Evolutionary conservation across 169 alveolate species (phyloP), one percentile per base, ranked within the genome.

Genomic region (Eimeria falciformis): DNA sequence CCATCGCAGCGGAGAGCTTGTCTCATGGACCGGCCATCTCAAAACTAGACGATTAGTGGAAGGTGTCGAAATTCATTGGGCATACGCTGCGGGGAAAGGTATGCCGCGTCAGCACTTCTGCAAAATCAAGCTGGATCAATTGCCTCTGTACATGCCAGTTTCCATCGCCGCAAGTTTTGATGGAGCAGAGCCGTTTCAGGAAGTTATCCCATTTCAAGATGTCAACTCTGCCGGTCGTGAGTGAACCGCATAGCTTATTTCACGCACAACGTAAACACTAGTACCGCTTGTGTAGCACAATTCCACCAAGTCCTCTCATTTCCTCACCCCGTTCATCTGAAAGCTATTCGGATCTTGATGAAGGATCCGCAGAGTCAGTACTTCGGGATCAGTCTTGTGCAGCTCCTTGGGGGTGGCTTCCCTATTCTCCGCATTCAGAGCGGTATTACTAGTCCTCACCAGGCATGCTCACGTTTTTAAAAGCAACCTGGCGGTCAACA

Each of bases 401-500:
- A 96, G 89, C 96, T 96, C 25, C 50, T 92, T 75, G 95, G 97
- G 21, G 95, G 95, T n/a, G 97, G 96, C 47, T 91, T 96, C 71
- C 98, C 98, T 17, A 87, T 96, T 1, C 92, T 97, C 47, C 93
- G 97, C 91, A 97, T 97, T 65, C 97, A 95, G 37, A 94, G 97
- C 46, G 98, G 98, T 4, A 97, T 97, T 85, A 96, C 98, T n/a
- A 96, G 96, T 47, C 90, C 92, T 17, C 83, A 82, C 71, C 94
- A 91, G 75, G 94, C 23, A 5, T 9, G 29, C 71, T 18, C 40
- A 6, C 27, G 71, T 18, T 62, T 11, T 62, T 62, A 29, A 7
- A n/a, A 29, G 12, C 27, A 33, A 7, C 27, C 27, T 18, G n/a
- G 71, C 71, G n/a, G 71, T 33, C 27, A 33, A 43, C 17, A 40